A percentile compares a stretch with the other conserved stretches of the same genome.
Conservation (phyloP, 805 yeast species). For the Saccharomycopsis amapae region DNA sequence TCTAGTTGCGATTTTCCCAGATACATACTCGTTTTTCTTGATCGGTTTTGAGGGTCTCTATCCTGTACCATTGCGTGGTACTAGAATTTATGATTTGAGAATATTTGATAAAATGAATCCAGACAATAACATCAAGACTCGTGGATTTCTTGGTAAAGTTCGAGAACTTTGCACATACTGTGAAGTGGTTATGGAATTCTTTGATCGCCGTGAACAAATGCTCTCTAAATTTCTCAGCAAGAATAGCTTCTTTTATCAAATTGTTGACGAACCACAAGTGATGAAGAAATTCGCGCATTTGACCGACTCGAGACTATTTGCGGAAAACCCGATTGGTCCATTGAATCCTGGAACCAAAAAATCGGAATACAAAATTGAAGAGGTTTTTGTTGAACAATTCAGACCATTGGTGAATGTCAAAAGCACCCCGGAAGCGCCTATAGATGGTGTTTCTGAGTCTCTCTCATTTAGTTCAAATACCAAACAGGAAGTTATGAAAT, state of each 20-base stretch:
- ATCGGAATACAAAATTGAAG: background rate
- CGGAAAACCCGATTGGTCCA: background rate
- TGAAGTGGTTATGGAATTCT: constrained; percentile 6
- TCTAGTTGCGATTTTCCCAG: constrained; percentile 12
- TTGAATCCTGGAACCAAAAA: background rate
- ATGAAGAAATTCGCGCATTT: background rate
- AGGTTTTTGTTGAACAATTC: background rate
- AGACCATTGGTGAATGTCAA: background rate
- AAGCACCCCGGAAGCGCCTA: too few species aligned
- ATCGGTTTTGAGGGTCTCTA: constrained; percentile 11
- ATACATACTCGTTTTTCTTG: constrained; percentile 1
- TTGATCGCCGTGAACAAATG: constrained; percentile 8
- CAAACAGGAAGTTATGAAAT: background rate
- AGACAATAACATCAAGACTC: background rate
- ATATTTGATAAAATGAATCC: background rate
- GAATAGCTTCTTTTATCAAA: constrained; percentile 9
- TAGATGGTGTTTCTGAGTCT: background rate
- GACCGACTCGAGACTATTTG: too few species aligned
- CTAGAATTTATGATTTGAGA: constrained; percentile 1
- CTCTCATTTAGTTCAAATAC: background rate
- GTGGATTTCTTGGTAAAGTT: background rate
- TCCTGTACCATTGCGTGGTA: constrained; percentile 4
- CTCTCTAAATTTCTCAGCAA: background rate
- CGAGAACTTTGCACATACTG: constrained; percentile 1
- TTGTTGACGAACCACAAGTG: background rate